Evolutionary conservation across 1,139 yeast genomes (phyloP).

Genomic region (Magnusiomyces magnusii): DNA sequence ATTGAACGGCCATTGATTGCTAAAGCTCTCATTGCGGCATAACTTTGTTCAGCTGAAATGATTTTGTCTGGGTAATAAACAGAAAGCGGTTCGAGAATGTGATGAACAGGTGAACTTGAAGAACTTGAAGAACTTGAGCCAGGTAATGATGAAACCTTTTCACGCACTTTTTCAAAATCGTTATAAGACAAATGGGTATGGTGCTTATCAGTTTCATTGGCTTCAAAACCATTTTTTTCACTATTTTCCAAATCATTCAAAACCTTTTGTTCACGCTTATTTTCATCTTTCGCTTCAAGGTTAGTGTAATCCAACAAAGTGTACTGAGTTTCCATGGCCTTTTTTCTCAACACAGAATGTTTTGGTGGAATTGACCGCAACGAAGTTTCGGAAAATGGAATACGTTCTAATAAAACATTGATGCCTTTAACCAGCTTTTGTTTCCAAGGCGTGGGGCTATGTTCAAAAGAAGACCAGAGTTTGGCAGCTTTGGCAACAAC

Average conservation of each 20-base stretch:
- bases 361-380: slow-evolving; percentile 44
- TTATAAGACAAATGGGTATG: slow-evolving; percentile 16
- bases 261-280: not conserved
- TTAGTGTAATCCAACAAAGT: too few relatives aligned
- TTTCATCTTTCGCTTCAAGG: too few relatives aligned
- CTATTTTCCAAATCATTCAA: not conserved
- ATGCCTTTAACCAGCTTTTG: slow-evolving; percentile 38
- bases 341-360: slow-evolving; percentile 21
- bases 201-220: not conserved
- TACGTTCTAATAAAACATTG: slow-evolving; percentile 37
- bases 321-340: slow-evolving; percentile 6
- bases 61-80: slow-evolving; percentile 28
- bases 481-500: slow-evolving; percentile 42
- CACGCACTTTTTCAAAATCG: slow-evolving; percentile 12
- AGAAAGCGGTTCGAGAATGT: slow-evolving; percentile 19
- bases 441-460: slow-evolving; percentile 39
- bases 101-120: not conserved
- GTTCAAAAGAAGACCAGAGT: slow-evolving; percentile 40
- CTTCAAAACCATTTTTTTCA: not conserved
- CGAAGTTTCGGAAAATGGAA: slow-evolving; percentile 48
- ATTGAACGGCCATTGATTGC: slow-evolving; percentile 35
- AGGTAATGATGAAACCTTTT: slow-evolving; percentile 13
- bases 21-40: slow-evolving; percentile 25
- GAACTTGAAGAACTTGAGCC: not conserved
- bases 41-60: slow-evolving; percentile 20